Evolutionary conservation across 2,329 filamentous ascomycete species (phyloP), one percentile per base, ranked within the genome.

Genomic region (Knufia fluminis): DNA sequence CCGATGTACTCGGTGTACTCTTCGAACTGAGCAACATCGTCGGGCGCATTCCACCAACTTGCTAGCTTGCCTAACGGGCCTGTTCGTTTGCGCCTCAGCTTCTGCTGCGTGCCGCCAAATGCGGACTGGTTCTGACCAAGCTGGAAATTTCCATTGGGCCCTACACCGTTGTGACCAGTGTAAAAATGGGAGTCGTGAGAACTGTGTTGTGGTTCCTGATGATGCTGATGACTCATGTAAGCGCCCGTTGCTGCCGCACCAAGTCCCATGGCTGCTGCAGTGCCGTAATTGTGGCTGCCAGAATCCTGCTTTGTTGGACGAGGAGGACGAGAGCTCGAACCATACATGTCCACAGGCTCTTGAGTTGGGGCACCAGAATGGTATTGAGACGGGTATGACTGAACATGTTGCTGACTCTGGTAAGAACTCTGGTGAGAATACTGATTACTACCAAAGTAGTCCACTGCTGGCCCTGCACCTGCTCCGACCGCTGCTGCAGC

Each of bases 1-100:
- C 80, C 80, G 57, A 82, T 82, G 52, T 77, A 75, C 63, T 83
- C 78, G 1, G 79, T 82, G 58, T 83, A 83, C 60, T 82, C 79
- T 62, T 83, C 80, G 67, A 80, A 83, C 60, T 76, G 75, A 16
- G 72, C 74, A 1, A 83, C 78, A n/a, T 79, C 80, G 54, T 83
- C 78, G 1, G 78, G 72, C 53, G 78, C 80, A 60, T 72, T 79
- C 76, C 75, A 82, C 69, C 74, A 83, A 58, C 78, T 76, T 33
- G 78, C 69, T 24, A 81, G 69, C 44, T 69, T 73, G 32, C 68
- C 69, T 1, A 83, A 67, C 0, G 80, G 75, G 0, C 78, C 78
- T 39, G 70, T 70, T 50, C 77, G 77, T 46, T 73, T 73, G 55
- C 77, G 76, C 36, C 68, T 61, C 51, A 64, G 49, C 10, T 35